Base-by-base conservation (phyloP, 2,329 filamentous ascomycete genomes). In the Teratosphaeria zuluensis region DNA sequence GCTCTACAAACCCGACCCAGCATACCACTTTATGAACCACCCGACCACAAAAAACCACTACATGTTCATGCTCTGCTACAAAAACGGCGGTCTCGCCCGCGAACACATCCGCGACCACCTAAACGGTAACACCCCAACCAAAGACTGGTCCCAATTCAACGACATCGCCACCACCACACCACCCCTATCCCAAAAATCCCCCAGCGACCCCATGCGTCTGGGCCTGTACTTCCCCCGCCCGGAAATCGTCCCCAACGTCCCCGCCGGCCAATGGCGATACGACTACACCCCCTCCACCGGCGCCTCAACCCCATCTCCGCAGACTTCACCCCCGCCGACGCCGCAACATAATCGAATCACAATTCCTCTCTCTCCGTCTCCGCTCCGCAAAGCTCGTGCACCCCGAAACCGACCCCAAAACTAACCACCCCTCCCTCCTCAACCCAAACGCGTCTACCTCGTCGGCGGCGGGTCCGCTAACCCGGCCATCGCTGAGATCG, bases 51-150 rank as follows among this genome's bases (percentile, higher is more conserved):
- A 86, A 0, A 90, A 89, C 1, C 83, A 96, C 61, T 96, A 95
- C 81, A 97, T 99, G 94, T 97, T 99, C 76, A 99, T 99, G 94
- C 84, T 99, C 38, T 99, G 94, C 81, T 99, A 97, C 80, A 97
- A 97, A 77, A 99, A 99, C 75, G 94, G 94, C 65, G 91, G 91
- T 1, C 84, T 97, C 1, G 92, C 94, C 1, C 88, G 94, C 52
- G 94, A 99, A 72, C 86, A 89, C 68, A 84, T 97, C 62, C 88
- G 94, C 57, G 90, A 99, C 70, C 80, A 83, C 0, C 12, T 32
- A 4, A 54, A 35, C 52, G 8, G 16, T 21, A n/a, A 3, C 48
- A 73, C 76, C 24, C 74, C 76, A 30, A 72, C 77, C 9, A 71
- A 74, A 32, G 78, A 80, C 11, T 99, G 94, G 94, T 82, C 84